Evolutionary conservation across 345 rosid species (phyloP).

Genomic region (Lumnitzera littorea): DNA sequence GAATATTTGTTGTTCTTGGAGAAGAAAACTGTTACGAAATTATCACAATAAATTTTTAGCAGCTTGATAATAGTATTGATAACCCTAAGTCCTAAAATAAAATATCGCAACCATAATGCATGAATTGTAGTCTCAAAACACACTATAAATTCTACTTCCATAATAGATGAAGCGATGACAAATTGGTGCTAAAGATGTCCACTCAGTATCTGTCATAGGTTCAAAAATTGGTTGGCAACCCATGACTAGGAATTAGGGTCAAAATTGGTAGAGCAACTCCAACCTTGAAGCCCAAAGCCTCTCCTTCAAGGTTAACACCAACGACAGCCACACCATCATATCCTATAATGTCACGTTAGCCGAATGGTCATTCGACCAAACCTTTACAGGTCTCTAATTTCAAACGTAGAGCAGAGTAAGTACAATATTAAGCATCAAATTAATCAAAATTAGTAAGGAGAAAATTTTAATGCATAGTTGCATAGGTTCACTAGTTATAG

Average conservation of each 20-base stretch:
- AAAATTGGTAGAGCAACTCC: constrained; percentile 52
- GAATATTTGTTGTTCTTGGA: too few relatives aligned
- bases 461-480: background rate
- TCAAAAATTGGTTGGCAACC: constrained; percentile 41
- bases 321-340: constrained; percentile 33
- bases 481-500: background rate
- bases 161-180: too few relatives aligned
- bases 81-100: too few relatives aligned
- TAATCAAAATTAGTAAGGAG: background rate
- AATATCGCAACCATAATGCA: constrained; percentile 10
- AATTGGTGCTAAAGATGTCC: constrained; percentile 53
- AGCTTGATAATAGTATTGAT: too few relatives aligned
- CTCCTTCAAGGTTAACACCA: constrained; percentile 40
- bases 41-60: too few relatives aligned
- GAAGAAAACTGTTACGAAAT: too few relatives aligned
- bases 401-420: background rate
- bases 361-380: constrained; percentile 49
- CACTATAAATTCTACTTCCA: too few relatives aligned
- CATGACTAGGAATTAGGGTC: constrained; percentile 58
- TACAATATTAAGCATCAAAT: background rate
- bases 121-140: too few relatives aligned
- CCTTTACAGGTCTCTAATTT: constrained; percentile 36
- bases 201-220: constrained; percentile 40
- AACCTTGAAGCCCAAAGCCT: constrained; percentile 39
- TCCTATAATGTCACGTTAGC: constrained; percentile 33